Base-by-base conservation (phyloP, 2,329 filamentous ascomycete species). In the Ploettnerulaceae sp. region DNA sequence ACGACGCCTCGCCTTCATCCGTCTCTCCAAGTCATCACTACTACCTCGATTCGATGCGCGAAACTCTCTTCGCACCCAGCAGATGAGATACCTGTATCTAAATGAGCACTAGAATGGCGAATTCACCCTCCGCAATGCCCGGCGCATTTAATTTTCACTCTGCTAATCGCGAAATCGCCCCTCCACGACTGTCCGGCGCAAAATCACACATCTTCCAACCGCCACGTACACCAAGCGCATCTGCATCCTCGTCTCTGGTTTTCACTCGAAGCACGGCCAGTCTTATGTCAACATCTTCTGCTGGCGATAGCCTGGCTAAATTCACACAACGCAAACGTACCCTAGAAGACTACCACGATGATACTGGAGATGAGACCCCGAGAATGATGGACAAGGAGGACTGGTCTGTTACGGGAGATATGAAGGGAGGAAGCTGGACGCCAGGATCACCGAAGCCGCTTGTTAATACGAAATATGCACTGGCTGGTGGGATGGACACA, bases 401-500 rank as follows among this genome's bases (percentile, higher is more conserved):
- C 8, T 49, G 37, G 43, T 24, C 35, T 35, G 38, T 31, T 11
- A 18, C 14, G 12, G 49, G 49, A 17, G 47, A 48, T 14, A 21
- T n/a, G 4, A 47, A 34, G 12, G 37, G 31, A 17, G 49, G 50
- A 9, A 44, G 47, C 7, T 54, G 45, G 41, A 45, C 39, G 7
- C 55, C 59, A 17, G 54, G 49, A 33, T 57, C 58, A 45, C 72
- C 71, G 12, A 62, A 65, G 21, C 68, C 68, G 3, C 66, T 74
- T 39, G 72, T 74, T 11, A 74, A 76, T 59, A 72, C 75, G 37
- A 66, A 65, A 52, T 77, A 77, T 60, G 62, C 64, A 15, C 62
- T 76, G 4, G 72, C 71, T 26, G 71, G 71, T 29, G 74, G 73
- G 1, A 63, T 73, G 58, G 73, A 76, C 47, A 71, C 67, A 7